These are phyloP conservation scores for Forsythia suspensa DNA, from an alignment of 257 asterid species.

Conservation along the genomic window DNA sequence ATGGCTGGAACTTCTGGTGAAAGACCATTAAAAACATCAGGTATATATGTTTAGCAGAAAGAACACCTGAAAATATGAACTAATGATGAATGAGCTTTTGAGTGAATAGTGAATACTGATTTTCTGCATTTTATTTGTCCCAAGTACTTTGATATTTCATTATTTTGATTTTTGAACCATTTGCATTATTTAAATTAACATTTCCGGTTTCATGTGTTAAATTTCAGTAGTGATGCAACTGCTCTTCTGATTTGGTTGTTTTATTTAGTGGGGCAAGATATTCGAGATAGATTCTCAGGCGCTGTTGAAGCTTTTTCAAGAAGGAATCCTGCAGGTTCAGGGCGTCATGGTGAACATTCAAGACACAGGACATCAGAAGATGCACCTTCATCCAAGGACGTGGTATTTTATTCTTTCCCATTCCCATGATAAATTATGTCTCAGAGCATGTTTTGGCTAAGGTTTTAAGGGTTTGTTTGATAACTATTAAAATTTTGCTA, in stretches of 20 bases:
- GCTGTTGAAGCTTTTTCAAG: slow-evolving; percentile 36
- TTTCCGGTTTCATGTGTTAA: not conserved
- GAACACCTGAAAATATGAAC: not conserved
- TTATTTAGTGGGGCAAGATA: slow-evolving; percentile 27
- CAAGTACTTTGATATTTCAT: not conserved
- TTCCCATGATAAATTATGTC: not conserved
- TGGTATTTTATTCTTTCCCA: slow-evolving; percentile 19
- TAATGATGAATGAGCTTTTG: not conserved
- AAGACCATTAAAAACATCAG: slow-evolving; percentile 22
- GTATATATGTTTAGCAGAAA: slow-evolving; percentile 4
- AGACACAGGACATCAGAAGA: slow-evolving; percentile 31
- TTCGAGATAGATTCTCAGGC: slow-evolving; percentile 30
- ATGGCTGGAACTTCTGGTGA: slow-evolving; percentile 27
- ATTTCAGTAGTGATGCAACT: not conserved
- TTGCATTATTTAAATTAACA: not conserved
- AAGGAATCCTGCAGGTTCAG: slow-evolving; percentile 24
- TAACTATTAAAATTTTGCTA: too few relatives aligned
- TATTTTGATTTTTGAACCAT: not conserved
- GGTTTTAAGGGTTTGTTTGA: too few relatives aligned
- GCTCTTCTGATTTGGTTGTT: not conserved
- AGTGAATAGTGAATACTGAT: not conserved
- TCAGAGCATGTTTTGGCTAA: not conserved
- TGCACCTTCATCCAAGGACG: slow-evolving; percentile 33
- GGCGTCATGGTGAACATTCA: slow-evolving; percentile 31
- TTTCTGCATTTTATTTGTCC: not conserved